Conservation (phyloP, 75 land plant genomes). For the Larix kaempferi region DNA sequence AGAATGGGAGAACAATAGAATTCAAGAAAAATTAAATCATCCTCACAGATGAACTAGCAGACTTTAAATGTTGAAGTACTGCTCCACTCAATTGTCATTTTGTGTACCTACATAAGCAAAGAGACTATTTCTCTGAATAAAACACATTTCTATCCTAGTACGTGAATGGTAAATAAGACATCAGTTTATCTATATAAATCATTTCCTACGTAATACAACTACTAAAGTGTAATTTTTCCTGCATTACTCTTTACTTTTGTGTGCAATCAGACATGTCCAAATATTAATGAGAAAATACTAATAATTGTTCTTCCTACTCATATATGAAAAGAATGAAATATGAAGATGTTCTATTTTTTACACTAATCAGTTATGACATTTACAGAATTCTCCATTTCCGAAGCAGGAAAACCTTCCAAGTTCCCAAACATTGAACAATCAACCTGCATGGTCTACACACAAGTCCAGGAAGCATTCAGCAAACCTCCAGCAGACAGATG, state of each 20-base stretch:
- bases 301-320: background rate
- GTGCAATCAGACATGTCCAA: background rate
- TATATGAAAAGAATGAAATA: no score
- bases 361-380: background rate
- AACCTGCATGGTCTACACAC: background rate
- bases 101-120: no score
- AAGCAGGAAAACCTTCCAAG: background rate
- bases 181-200: no score
- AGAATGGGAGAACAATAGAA: no score
- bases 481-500: slow-evolving; percentile 27
- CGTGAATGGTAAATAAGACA: no score
- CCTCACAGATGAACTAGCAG: no score
- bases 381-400: background rate
- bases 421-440: background rate
- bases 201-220: background rate
- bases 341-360: background rate
- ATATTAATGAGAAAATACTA: background rate
- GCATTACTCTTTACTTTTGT: background rate
- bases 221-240: background rate
- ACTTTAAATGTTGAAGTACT: no score
- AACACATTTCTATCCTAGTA: no score
- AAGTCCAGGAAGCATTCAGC: background rate
- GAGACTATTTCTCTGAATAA: no score
- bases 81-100: no score
- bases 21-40: no score